These are phyloP conservation scores for Pythium aristosporum DNA, from an alignment of 352 stramenopile genomes.

Conservation along the genomic window DNA sequence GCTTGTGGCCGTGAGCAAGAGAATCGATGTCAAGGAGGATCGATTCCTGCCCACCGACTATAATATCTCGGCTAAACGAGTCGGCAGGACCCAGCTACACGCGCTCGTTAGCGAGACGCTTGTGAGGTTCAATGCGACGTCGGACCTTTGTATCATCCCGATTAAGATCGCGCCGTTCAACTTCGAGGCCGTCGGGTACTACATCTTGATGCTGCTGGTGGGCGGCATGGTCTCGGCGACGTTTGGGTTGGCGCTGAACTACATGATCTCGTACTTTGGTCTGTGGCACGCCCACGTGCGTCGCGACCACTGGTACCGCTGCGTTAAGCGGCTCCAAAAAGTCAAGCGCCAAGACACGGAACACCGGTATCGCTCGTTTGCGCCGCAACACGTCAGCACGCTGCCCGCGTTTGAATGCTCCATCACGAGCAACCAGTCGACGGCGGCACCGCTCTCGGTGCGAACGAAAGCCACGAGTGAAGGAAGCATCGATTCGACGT, in stretches of 20 bases:
- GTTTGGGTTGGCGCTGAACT: slow-evolving; percentile 68
- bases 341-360: slow-evolving; percentile 73
- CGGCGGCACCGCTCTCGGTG: slow-evolving; percentile 15
- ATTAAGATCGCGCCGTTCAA: slow-evolving; percentile 54
- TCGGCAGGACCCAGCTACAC: slow-evolving; percentile 52
- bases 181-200: slow-evolving; percentile 59
- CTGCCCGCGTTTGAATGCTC: slow-evolving; percentile 24
- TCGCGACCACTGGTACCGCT: slow-evolving; percentile 82
- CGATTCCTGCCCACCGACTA: slow-evolving; percentile 39
- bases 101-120: slow-evolving; percentile 47
- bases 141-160: slow-evolving; percentile 61
- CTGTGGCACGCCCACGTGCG: slow-evolving; percentile 84
- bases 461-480: slow-evolving; percentile 39
- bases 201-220: slow-evolving; percentile 68
- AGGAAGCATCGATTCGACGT: slow-evolving; percentile 61
- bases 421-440: slow-evolving; percentile 12
- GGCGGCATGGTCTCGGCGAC: slow-evolving; percentile 70
- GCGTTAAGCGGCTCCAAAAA: slow-evolving; percentile 69
- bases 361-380: slow-evolving; percentile 80
- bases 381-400: slow-evolving; percentile 54
- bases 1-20: slow-evolving; percentile 69
- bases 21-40: slow-evolving; percentile 53
- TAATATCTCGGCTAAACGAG: slow-evolving; percentile 28
- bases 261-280: slow-evolving; percentile 76
- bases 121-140: slow-evolving; percentile 45